These are phyloP conservation scores for Malassezia vespertilionis DNA, from an alignment of 1,284 basidiomycete species.

Conservation along the genomic window DNA sequence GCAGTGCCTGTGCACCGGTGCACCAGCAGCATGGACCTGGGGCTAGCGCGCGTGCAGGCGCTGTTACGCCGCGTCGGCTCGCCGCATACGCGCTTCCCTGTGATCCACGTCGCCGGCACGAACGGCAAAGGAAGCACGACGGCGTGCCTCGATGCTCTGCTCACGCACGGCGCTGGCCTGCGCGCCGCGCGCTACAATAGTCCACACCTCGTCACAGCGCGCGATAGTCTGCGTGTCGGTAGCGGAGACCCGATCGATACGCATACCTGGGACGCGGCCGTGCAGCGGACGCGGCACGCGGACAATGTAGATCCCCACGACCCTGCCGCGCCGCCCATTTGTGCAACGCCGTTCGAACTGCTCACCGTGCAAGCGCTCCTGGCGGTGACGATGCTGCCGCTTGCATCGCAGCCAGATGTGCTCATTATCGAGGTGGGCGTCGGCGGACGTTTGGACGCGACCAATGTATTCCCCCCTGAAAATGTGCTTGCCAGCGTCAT, in stretches of 20 bases:
- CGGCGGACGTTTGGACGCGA: conserved; percentile 84
- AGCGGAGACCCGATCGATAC: conserved; percentile 55
- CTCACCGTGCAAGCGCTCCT: conserved; percentile 51
- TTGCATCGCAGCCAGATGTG: conserved; percentile 57
- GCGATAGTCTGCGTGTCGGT: conserved; percentile 64
- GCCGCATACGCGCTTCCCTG: conserved; percentile 63
- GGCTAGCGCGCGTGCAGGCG: conserved; percentile 59
- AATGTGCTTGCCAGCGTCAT: conserved; percentile 65
- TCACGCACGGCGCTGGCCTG: conserved; percentile 53
- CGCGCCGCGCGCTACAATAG: conserved; percentile 78
- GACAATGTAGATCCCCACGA: conserved; percentile 57
- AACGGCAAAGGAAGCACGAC: conserved; percentile 95
- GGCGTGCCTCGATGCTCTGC: conserved; percentile 66
- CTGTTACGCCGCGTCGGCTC: conserved; percentile 55
- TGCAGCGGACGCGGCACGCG: conserved; percentile 53
- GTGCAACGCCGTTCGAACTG: conserved; percentile 35
- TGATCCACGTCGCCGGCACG: conserved; percentile 85
- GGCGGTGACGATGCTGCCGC: conserved; percentile 33
- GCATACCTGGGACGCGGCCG: conserved; percentile 54
- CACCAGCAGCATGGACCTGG: conserved; percentile 58
- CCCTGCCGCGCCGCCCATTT: conserved; percentile 27
- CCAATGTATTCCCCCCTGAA: conserved; percentile 67
- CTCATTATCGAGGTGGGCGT: conserved; percentile 87
- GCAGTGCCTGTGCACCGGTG: neutral
- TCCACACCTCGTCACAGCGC: conserved; percentile 71